Base-by-base conservation (phyloP, 805 yeast species). In the Hanseniaspora taiwanica region DNA sequence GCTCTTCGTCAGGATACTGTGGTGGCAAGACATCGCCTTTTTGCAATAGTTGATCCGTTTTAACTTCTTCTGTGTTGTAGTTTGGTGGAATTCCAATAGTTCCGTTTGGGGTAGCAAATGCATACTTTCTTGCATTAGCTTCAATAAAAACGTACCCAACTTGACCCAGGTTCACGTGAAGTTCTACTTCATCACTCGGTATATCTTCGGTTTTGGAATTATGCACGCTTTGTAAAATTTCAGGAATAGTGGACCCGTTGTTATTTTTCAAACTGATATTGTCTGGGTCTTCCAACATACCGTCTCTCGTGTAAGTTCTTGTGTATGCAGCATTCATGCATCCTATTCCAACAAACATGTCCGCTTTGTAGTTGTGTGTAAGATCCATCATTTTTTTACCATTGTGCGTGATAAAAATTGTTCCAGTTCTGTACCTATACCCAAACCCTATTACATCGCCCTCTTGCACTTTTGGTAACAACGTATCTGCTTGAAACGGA, bases 391-490 rank as follows among this genome's bases (percentile, higher is more conserved):
- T 63, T 51, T 82, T 84, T 58, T 84, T 84, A 18, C 98, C 98
- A 53, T 91, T 91, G 48, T 94, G 73, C 0, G 98, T 91, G 64
- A 87, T 89, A 53, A 91, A 89, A 0, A 91, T 68, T 0, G 94
- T 75, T 0, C 96, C 94, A 2, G 82, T 66, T 40, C 84, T 68
- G 16, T 81, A 78, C 42, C 87, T 69, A 54, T 83, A 81, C 0
- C 98, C 98, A 31, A 87, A 76, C 1, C 98, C 98, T 3, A 91
- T 69, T 12, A 89, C 94, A 59, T 91, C 98, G 23, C 96, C 97
- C 51, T 81, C 80, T 20, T 72, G 68, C 34, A 82, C 47, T 27
- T 52, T 53, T 2, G 69, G 68, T 35, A 65, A 54, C n/a, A 63
- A 53, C 0, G 60, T 56, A 12, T 64, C 56, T 17, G 68, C 62